Percentiles rank a stretch among this genome's conserved stretches.
phyloP scores from a whole-genome alignment of 352 stramenopile genomes.

The Blastocystis sp. region DNA sequence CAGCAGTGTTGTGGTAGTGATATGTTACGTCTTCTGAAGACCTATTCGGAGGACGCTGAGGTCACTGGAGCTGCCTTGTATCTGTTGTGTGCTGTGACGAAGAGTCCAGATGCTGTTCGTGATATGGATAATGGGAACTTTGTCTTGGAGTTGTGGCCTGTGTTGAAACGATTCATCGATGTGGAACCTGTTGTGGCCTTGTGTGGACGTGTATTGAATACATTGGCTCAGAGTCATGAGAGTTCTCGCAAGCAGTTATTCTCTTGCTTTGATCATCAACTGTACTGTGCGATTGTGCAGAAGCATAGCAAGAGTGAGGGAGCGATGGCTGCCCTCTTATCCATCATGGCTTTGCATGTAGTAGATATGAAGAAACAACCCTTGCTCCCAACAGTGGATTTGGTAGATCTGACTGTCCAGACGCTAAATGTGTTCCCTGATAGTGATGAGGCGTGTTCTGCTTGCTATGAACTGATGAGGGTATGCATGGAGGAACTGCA shows the following conservation, averaged over 20 bases:
- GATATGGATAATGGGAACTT: conserved; percentile 41
- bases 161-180: conserved; percentile 23
- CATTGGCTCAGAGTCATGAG: conserved; percentile 20
- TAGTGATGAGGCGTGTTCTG: not conserved
- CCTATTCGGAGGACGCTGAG: not conserved
- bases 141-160: conserved; percentile 39
- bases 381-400: not conserved
- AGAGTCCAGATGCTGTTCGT: conserved; percentile 28
- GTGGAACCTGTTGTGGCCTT: conserved; percentile 15
- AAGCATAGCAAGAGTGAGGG: conserved; percentile 13
- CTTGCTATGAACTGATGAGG: conserved; percentile 39
- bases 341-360: conserved; percentile 30
- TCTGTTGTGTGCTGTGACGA: conserved; percentile 12
- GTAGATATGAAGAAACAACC: conserved; percentile 36
- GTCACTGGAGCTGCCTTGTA: conserved; percentile 26
- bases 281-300: conserved; percentile 33
- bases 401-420: conserved; percentile 11
- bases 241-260: conserved; percentile 23
- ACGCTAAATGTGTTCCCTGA: conserved; percentile 18
- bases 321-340: not conserved
- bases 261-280: not conserved
- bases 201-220: conserved; percentile 20
- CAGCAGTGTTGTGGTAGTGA: conserved; percentile 45
- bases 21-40: conserved; percentile 12
- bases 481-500: conserved; percentile 13